Conservation (phyloP, 495 filamentous ascomycete genomes). For the Neurospora discreta region DNA sequence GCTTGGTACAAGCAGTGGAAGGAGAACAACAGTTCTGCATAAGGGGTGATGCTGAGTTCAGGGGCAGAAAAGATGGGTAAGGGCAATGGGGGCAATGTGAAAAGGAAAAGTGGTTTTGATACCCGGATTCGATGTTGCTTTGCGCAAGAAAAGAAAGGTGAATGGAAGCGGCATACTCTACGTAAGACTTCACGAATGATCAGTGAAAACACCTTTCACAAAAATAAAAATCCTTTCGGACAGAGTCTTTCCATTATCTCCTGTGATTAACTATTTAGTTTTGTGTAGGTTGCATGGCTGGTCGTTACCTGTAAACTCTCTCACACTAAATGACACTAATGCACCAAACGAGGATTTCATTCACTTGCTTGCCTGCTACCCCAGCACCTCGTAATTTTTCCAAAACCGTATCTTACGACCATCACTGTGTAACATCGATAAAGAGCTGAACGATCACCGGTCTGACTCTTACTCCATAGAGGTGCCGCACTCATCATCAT, state of each 20-base stretch:
- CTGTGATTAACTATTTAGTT: background rate
- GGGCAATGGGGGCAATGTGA: background rate
- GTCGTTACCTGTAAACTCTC: background rate
- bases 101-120: background rate
- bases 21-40: constrained; percentile 36
- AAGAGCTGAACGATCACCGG: background rate
- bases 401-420: background rate
- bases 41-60: background rate
- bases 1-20: constrained; percentile 77
- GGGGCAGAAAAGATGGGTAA: background rate
- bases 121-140: background rate
- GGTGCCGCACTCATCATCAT: background rate
- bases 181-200: background rate
- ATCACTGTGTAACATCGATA: background rate
- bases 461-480: background rate
- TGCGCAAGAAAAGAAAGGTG: background rate
- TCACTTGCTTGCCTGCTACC: background rate
- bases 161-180: background rate
- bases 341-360: background rate
- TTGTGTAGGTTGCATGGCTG: background rate
- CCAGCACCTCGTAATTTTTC: background rate
- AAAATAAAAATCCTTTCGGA: background rate
- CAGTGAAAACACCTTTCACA: background rate
- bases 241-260: background rate
- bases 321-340: background rate